Base-by-base conservation (phyloP, 495 filamentous ascomycete species). In the Podospora didyma region DNA sequence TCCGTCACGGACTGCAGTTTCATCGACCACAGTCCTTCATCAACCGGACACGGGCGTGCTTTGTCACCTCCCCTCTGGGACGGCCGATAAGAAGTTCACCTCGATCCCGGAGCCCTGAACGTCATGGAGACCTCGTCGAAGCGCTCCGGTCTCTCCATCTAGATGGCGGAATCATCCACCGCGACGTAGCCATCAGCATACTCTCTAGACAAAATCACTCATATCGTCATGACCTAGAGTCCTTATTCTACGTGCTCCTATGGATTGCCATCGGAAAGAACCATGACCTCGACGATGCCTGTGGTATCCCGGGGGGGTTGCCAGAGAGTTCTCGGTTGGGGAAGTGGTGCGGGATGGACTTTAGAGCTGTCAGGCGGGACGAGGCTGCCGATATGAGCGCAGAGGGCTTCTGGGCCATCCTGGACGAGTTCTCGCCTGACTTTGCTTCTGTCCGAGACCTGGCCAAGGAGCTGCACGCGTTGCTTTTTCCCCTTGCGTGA, bases 141-240 rank as follows among this genome's bases (percentile, higher is more conserved):
- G 53, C 53, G 2, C 53, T 49, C 28, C 45, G 20, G 19, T 56
- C 53, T 39, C 53, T 56, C 19, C 44, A 42, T 24, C 2, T 49
- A 19, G 19, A 56, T 28, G 53, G 20, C 4, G 17, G 35, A 16
- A 56, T 56, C 11, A 5, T 56, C 31, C 53, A 56, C 26, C 53
- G 53, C 45, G 53, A 56, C 46, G 21, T 56, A 19, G 26, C 46
- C 2, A 42, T 49, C 46, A 56, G 46, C n/a, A 49, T 56, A 3
- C 53, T 56, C 34, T 6, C 3, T 7, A 21, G 45, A 20, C 5
- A 37, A 16, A 11, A 7, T 16, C 53, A 56, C 34, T 41, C 53
- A 6, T 56, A 56, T 49, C 53, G 53, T 1, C 53, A 56, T 46
- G 53, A 56, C 46, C 53, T 56, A 6, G 53, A 56, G 53, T 56